Evolutionary conservation across 225 moss, liverwort and hornwort genomes (phyloP), one percentile per base, ranked within the genome.

Genomic region (Anthoceros angustus): DNA sequence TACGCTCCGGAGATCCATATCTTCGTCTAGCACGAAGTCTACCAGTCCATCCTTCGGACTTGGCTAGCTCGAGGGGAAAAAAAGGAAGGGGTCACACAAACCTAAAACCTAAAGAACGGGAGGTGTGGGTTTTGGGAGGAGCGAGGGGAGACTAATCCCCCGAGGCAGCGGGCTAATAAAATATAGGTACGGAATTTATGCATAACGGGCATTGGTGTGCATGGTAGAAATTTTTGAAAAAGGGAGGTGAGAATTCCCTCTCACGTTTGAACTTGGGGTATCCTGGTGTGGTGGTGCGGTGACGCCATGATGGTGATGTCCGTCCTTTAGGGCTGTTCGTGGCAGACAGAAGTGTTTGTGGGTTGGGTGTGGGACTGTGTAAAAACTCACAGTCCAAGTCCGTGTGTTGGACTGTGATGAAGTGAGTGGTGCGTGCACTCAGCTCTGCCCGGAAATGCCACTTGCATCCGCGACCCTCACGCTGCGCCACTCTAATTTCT

Each of bases 271-370:
- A 55, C 55, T 55, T 32, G 55, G 18, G 55, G 55, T 23, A 15
- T 2, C 23, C 23, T 55, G 55, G 18, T 50, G 49, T 50, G 8
- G 15, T 14, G 14, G 49, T 55, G 55, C 55, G 55, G 55, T 55
- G 55, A 55, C 55, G 55, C n/a, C 55, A 55, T 55, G 55, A 55
- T 55, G 55, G 18, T 55, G 55, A 55, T 55, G 55, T 55, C 55
- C 55, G 55, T 55, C 55, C 55, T 55, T 55, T 55, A 55, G 55
- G 55, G 55, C 55, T 18, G 32, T 32, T 32, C 4, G 32, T 32
- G 32, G 32, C 32, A 32, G 32, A 32, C n/a, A 15, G 8, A 55
- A 20, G n/a, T 55, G n/a, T 55, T 55, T 18, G n/a, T 55, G 18
- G 55, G 23, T 5, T 55, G 18, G n/a, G 8, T 55, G 55, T 20